A percentile compares a stretch with the other conserved stretches of the same genome.
These are phyloP conservation scores for Taiozyma sp. DNA, from an alignment of 1,139 yeast species.

Conservation along the genomic window DNA sequence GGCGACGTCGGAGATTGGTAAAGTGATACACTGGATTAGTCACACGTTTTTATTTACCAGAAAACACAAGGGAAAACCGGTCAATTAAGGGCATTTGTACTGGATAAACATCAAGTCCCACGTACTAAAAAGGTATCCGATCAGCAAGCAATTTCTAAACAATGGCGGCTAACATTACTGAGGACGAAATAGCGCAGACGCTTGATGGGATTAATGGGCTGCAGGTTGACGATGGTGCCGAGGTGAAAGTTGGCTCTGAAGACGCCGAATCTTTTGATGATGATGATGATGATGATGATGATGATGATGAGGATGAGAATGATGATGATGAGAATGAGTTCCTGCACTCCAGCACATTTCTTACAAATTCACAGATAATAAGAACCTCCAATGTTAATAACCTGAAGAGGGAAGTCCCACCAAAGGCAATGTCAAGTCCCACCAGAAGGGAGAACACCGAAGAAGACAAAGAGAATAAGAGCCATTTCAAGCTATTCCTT, in stretches of 20 bases:
- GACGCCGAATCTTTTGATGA: not conserved
- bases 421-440: conserved; percentile 14
- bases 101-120: not conserved
- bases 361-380: conserved; percentile 22
- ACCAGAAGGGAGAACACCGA: conserved; percentile 9
- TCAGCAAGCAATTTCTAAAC: not conserved
- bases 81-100: not conserved
- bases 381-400: conserved; percentile 16
- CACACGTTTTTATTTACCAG: not conserved
- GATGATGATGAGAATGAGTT: conserved; percentile 19
- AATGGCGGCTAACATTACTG: not conserved
- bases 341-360: conserved; percentile 22
- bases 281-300: conserved; percentile 9
- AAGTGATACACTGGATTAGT: not conserved
- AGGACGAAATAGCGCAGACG: not conserved
- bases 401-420: conserved; percentile 7
- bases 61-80: not conserved
- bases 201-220: not conserved
- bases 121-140: not conserved
- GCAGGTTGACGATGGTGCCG: not conserved
- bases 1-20: not conserved
- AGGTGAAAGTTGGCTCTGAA: not conserved
- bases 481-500: conserved; percentile 11
- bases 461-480: not conserved
- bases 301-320: no score